Evolutionary conservation across 2,329 filamentous ascomycete genomes (phyloP).

Genomic region (Polychaeton citri): DNA sequence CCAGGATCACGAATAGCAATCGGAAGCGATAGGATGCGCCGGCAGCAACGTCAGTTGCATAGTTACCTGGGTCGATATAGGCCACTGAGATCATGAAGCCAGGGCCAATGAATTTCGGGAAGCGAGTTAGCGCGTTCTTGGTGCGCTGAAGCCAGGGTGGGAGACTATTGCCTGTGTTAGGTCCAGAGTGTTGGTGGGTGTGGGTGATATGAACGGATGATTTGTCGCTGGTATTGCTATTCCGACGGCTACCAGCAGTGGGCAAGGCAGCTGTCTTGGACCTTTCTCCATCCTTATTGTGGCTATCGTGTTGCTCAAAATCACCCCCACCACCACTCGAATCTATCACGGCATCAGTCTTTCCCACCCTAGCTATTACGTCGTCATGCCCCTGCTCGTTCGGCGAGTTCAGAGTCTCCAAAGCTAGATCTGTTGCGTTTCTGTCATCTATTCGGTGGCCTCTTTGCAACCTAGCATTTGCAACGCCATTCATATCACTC

Average conservation of each 20-base stretch:
- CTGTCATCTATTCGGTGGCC: slow-evolving; percentile 26
- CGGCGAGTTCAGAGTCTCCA: not conserved
- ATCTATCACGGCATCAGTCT: not conserved
- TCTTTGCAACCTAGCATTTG: slow-evolving; percentile 42
- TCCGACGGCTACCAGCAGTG: slow-evolving; percentile 2
- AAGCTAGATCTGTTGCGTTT: slow-evolving; percentile 6
- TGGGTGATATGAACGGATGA: not conserved
- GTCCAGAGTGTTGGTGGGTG: slow-evolving; percentile 1
- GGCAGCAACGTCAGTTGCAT: slow-evolving; percentile 56
- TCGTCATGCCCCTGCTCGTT: not conserved
- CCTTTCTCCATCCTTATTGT: not conserved
- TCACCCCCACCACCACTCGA: not conserved
- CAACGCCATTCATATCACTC: slow-evolving; percentile 48
- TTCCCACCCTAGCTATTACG: not conserved
- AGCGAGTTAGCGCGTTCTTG: slow-evolving; percentile 10
- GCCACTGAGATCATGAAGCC: slow-evolving; percentile 48
- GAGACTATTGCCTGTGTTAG: slow-evolving; percentile 32
- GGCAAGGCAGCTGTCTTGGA: not conserved
- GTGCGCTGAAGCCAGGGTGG: slow-evolving; percentile 3
- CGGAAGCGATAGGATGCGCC: slow-evolving; percentile 52
- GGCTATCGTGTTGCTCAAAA: not conserved
- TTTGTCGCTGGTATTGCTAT: slow-evolving; percentile 6
- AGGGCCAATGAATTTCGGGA: slow-evolving; percentile 44
- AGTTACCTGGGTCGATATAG: slow-evolving; percentile 46
- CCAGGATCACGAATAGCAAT: slow-evolving; percentile 54